Evolutionary conservation across 306 rosid genomes (phyloP).

Genomic region (Prunus kanzakura): DNA sequence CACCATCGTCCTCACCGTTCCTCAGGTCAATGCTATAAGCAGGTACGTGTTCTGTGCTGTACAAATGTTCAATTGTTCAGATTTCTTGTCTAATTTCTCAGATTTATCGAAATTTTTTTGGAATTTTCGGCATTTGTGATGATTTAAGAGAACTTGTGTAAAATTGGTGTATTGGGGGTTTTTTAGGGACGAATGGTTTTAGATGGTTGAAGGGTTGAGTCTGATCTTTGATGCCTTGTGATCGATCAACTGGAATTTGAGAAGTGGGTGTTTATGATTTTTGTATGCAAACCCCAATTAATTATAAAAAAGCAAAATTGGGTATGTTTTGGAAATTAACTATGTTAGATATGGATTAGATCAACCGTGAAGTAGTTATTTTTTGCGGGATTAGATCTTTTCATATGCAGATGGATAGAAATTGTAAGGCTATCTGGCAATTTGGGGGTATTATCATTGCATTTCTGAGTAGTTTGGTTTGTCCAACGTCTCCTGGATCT

Average conservation of each 20-base stretch:
- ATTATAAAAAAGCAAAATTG: not conserved
- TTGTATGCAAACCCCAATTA: not conserved
- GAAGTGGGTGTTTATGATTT: not conserved
- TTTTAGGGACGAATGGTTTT: conserved; percentile 1
- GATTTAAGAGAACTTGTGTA: not conserved
- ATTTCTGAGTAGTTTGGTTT: not conserved
- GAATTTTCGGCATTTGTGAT: not conserved
- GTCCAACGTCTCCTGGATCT: conserved; percentile 8
- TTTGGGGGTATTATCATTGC: not conserved
- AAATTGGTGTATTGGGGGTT: not conserved
- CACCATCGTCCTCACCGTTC: conserved; percentile 21
- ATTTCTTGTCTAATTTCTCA: not conserved
- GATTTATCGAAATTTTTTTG: not conserved
- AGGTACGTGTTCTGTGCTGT: conserved; percentile 9
- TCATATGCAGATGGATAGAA: not conserved
- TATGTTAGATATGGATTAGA: not conserved
- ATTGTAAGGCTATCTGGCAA: not conserved
- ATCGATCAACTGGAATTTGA: conserved; percentile 4
- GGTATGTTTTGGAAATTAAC: not conserved
- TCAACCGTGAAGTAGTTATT: not conserved
- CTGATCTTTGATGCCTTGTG: conserved; percentile 12
- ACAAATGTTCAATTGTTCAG: not conserved
- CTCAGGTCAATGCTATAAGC: conserved; percentile 33
- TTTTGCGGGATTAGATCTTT: not conserved
- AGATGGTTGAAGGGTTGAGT: not conserved